Base-by-base conservation (phyloP, 2,329 filamentous ascomycete species). In the Exophiala spinifera region DNA sequence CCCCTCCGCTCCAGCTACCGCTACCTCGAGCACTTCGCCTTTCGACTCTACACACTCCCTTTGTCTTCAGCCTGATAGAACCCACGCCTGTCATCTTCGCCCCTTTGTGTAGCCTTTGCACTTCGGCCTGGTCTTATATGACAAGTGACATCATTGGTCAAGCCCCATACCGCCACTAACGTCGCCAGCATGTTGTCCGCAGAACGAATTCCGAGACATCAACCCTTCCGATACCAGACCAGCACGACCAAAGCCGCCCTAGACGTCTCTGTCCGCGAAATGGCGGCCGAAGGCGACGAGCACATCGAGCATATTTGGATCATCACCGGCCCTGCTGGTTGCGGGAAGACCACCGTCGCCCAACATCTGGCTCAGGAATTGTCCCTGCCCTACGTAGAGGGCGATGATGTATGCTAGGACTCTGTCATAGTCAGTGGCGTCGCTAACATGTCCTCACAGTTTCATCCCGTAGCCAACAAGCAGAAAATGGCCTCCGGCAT, bases 401-500 rank as follows among this genome's bases (percentile, higher is more conserved):
- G 88, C 57, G 88, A 91, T 66, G 81, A 87, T 74, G 88, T 91
- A 80, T 63, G 82, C 75, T 31, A 13, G 10, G 51, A 43, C 39
- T 20, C 31, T 28, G 21, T 49, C 34, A 48, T n/a, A 34, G 40
- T 45, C 52, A n/a, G 31, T 10, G 17, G 11, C 20, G 20, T 21
- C 55, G 46, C 59, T 63, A 61, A 51, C 44, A 20, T 20, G 45
- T 28, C 45, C 17, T 39, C 25, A 42, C 59, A 78, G 75, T 77
- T 73, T 61, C 75, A 78, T 62, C 64, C 74, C 0, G 74, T 80
- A 28, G 79, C 87, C 66, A 96, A 92, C 74, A 85, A 91, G 64
- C 86, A 91, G 51, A 99, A 97, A 74, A 99, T 99, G 94, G 79
- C 82, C 67, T 80, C 79, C 63, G 89, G 89, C 63, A 85, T 84